Evolutionary conservation across 2,329 filamentous ascomycete genomes (phyloP).

Genomic region (Bipolaris cookei): DNA sequence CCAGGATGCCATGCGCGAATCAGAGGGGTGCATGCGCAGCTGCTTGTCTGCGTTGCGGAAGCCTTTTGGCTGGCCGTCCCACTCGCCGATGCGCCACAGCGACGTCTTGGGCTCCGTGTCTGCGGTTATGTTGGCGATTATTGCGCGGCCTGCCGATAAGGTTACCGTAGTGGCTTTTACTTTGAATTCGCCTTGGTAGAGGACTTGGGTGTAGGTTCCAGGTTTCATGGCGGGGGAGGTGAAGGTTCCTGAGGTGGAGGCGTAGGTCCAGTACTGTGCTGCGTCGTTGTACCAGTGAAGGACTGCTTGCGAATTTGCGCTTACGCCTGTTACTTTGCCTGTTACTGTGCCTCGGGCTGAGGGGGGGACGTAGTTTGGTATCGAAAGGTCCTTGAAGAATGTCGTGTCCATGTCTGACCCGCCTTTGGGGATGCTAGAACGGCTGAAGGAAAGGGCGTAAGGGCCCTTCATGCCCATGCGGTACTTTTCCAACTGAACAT

Average conservation of each 20-base stretch:
- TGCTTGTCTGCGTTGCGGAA: conserved; percentile 72
- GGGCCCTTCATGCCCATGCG: conserved; percentile 70
- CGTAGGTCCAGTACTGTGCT: conserved; percentile 70
- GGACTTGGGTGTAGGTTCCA: conserved; percentile 71
- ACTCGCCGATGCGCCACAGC: conserved; percentile 69
- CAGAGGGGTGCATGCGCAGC: conserved; percentile 71
- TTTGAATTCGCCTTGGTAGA: conserved; percentile 66
- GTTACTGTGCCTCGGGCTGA: conserved; percentile 64
- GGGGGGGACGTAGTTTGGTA: conserved; percentile 64
- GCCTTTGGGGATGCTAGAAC: conserved; percentile 60
- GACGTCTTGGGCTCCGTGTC: conserved; percentile 57
- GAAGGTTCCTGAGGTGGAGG: conserved; percentile 61
- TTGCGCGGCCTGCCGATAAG: conserved; percentile 59
- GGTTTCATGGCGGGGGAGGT: conserved; percentile 71
- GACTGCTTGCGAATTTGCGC: conserved; percentile 60
- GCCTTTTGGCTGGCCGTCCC: conserved; percentile 64
- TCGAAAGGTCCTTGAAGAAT: conserved; percentile 65
- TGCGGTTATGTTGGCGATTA: conserved; percentile 60
- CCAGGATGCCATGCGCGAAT: conserved; percentile 68
- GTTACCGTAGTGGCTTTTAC: conserved; percentile 56
- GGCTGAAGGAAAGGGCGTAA: conserved; percentile 67
- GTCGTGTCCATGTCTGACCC: conserved; percentile 57
- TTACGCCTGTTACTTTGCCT: conserved; percentile 66
- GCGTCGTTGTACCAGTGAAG: conserved; percentile 69
- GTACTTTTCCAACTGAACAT: conserved; percentile 63